Percentiles rank a stretch among this genome's conserved stretches.
These are phyloP conservation scores for Physcomitrellopsis africana DNA, from an alignment of 225 moss, liverwort and hornwort species.

Conservation along the genomic window DNA sequence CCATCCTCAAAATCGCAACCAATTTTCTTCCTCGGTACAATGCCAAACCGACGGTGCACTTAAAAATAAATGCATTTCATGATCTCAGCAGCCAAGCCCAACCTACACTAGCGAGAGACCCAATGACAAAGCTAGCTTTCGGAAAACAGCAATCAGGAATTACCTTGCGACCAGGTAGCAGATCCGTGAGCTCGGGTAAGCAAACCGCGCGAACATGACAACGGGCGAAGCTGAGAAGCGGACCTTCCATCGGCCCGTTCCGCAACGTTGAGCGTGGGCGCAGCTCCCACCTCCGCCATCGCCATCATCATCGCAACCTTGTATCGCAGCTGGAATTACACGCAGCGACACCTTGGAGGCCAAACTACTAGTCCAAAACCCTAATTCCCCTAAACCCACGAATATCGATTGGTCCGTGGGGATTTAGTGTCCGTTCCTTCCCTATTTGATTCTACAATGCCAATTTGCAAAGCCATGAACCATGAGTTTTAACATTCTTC, in stretches of 20 bases:
- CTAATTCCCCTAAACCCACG: not conserved
- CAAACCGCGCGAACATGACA: conserved; percentile 71
- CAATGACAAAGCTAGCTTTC: not conserved
- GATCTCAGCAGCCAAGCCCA: not conserved
- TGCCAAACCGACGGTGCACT: not conserved
- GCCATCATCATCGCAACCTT: not conserved
- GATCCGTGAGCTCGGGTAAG: conserved; percentile 91
- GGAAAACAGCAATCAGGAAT: not conserved
- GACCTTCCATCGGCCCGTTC: conserved; percentile 42
- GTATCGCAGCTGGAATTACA: not conserved
- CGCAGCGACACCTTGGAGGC: not conserved
- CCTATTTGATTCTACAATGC: too few relatives aligned
- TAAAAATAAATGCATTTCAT: not conserved
- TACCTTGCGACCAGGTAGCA: conserved; percentile 91
- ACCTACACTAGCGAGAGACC: not conserved
- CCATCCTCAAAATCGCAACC: not conserved
- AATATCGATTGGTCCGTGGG: too few relatives aligned
- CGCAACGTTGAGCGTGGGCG: conserved; percentile 27
- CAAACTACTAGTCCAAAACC: not conserved
- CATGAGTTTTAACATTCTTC: too few relatives aligned
- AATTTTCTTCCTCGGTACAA: not conserved
- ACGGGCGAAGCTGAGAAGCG: conserved; percentile 66
- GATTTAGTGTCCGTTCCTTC: too few relatives aligned
- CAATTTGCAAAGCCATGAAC: too few relatives aligned
- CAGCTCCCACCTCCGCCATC: conserved; percentile 26